Conservation (phyloP, 495 filamentous ascomycete genomes). For the Penicillium macrosclerotiorum region DNA sequence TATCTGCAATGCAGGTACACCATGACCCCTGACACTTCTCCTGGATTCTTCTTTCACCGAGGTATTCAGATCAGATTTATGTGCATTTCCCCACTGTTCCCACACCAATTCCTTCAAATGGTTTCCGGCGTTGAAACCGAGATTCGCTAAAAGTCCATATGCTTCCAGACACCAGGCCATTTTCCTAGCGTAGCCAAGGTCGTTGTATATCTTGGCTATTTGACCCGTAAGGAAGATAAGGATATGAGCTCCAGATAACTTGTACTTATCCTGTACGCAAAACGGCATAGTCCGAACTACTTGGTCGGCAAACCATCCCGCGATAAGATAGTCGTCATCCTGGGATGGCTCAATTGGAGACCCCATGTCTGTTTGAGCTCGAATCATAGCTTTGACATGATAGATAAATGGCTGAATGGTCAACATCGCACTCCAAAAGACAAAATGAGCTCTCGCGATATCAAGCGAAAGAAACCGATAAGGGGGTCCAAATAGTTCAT, state of each 20-base stretch:
- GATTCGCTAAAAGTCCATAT: too few relatives aligned
- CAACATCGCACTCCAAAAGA: not conserved
- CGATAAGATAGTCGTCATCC: not conserved
- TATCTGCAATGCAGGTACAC: too few relatives aligned
- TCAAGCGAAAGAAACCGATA: not conserved
- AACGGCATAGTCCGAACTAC: not conserved
- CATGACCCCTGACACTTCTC: too few relatives aligned
- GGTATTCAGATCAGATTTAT: too few relatives aligned
- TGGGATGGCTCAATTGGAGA: too few relatives aligned
- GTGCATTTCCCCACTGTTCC: too few relatives aligned
- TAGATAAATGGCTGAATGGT: not conserved
- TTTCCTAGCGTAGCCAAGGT: not conserved
- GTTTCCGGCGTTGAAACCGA: too few relatives aligned
- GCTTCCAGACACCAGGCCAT: not conserved
- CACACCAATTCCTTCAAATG: too few relatives aligned
- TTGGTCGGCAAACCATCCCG: not conserved
- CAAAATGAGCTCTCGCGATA: not conserved
- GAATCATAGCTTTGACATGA: not conserved
- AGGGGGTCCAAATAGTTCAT: not conserved
- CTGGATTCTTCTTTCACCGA: too few relatives aligned
- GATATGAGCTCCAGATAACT: not conserved
- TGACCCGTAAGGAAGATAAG: not conserved
- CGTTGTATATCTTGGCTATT: not conserved
- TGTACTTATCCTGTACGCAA: not conserved
- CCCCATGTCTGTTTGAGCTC: not conserved